Evolutionary conservation across 139 green algal genomes (phyloP).

Genomic region (Astrephomene gubernaculifera): DNA sequence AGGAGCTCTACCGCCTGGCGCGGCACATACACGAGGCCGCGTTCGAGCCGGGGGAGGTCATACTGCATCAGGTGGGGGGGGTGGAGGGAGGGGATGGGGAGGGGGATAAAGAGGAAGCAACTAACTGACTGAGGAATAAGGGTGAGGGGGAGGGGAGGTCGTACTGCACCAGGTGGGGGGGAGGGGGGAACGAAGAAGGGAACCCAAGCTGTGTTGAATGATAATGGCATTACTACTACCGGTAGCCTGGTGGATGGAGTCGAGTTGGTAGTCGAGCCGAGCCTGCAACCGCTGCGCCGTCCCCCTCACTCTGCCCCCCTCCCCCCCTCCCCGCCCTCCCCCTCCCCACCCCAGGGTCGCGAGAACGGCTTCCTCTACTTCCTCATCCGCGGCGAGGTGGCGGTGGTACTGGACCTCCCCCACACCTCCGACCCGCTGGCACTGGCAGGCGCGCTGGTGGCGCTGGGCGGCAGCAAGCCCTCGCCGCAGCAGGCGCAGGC

Average conservation of each 20-base stretch:
- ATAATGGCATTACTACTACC: too few relatives aligned
- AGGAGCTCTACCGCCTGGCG: conserved; percentile 53
- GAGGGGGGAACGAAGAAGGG: too few relatives aligned
- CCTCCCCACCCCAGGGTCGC: conserved; percentile 21
- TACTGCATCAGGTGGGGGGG: conserved; percentile 47
- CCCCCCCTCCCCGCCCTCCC: not conserved
- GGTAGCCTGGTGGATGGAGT: too few relatives aligned
- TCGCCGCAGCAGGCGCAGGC: conserved; percentile 3
- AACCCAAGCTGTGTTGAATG: too few relatives aligned
- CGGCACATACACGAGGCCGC: conserved; percentile 41
- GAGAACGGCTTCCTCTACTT: conserved; percentile 47
- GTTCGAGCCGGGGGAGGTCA: conserved; percentile 16
- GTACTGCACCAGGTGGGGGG: too few relatives aligned
- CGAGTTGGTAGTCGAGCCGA: too few relatives aligned
- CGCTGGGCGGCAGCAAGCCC: not conserved
- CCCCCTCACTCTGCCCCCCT: not conserved
- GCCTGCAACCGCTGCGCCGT: too few relatives aligned
- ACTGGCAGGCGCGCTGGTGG: conserved; percentile 9
- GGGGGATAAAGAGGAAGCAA: too few relatives aligned
- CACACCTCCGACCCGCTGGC: conserved; percentile 3
- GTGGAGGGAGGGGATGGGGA: not conserved
- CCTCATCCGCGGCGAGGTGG: conserved; percentile 53
- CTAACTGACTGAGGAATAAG: too few relatives aligned
- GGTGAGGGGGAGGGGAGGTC: too few relatives aligned
- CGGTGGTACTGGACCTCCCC: conserved; percentile 56